A percentile compares a stretch with the other conserved stretches of the same genome.
These are phyloP conservation scores for Coniochaeta sp. DNA, from an alignment of 2,329 filamentous ascomycete genomes.

Conservation along the genomic window DNA sequence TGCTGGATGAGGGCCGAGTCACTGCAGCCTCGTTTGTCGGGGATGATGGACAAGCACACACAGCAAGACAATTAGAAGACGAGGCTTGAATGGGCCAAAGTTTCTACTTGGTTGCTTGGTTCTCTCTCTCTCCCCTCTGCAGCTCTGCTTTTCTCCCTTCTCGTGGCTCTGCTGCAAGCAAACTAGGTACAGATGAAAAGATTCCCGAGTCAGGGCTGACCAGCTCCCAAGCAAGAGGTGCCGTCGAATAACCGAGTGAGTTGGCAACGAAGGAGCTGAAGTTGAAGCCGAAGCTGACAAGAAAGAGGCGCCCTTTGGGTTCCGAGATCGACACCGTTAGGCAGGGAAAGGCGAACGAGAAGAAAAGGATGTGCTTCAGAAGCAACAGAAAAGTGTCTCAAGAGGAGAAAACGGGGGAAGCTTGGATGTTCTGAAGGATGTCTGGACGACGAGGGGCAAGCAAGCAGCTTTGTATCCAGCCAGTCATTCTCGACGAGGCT, in stretches of 20 bases:
- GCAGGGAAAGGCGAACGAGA: neutral
- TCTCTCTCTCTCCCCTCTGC: too few species aligned
- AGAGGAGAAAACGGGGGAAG: neutral
- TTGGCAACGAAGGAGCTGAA: neutral
- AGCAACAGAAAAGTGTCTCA: neutral
- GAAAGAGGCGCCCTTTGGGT: neutral
- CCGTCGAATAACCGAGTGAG: neutral
- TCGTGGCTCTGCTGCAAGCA: too few species aligned
- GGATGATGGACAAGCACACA: neutral
- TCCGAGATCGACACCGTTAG: neutral
- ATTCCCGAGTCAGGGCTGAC: neutral
- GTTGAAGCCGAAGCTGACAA: neutral
- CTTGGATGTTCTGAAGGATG: neutral
- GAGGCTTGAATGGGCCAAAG: neutral
- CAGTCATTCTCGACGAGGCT: neutral
- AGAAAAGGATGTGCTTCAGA: too few species aligned
- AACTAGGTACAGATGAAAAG: neutral
- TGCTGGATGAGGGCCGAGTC: neutral
- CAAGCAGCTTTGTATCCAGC: neutral
- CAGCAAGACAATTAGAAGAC: neutral
- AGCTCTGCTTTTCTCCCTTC: neutral
- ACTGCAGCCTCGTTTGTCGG: neutral
- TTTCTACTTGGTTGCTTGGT: slow-evolving; percentile 1
- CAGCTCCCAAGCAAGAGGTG: neutral
- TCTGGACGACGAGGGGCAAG: neutral